Percentiles rank a stretch among this genome's conserved stretches.
Evolutionary conservation across 2,329 filamentous ascomycete genomes (phyloP).

Genomic region (Sporothrix pseudoabietina): DNA sequence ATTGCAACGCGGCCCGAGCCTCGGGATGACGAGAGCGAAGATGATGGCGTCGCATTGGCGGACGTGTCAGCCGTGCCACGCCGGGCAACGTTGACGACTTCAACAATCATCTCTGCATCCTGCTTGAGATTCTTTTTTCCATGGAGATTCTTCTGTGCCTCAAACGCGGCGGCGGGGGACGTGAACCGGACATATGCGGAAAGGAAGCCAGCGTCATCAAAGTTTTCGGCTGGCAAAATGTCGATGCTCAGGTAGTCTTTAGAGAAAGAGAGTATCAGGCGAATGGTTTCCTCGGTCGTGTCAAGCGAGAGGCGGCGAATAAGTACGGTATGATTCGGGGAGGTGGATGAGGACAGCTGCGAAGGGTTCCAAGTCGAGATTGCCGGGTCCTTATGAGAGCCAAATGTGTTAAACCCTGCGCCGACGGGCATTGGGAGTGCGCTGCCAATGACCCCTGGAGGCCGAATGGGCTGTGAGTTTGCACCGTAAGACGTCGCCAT

Average conservation of each 20-base stretch:
- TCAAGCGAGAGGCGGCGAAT: background rate
- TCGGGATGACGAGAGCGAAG: conserved; percentile 50
- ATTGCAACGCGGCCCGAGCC: conserved; percentile 59
- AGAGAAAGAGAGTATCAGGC: background rate
- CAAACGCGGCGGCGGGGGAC: background rate
- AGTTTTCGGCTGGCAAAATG: background rate
- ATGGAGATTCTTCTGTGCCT: background rate
- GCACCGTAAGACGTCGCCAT: conserved; percentile 52
- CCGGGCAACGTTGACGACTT: background rate
- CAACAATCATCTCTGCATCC: conserved; percentile 6
- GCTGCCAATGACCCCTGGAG: conserved; percentile 41
- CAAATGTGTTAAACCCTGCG: background rate
- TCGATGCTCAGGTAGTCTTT: background rate
- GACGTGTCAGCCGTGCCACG: background rate
- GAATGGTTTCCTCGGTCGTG: background rate
- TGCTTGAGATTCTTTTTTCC: background rate
- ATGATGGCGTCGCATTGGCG: conserved; percentile 40
- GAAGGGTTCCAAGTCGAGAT: background rate
- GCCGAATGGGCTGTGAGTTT: conserved; percentile 45
- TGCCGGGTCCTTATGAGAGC: background rate
- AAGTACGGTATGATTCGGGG: conserved; percentile 36
- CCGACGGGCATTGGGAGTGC: conserved; percentile 38
- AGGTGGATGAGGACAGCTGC: conserved; percentile 33
- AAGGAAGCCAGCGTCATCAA: background rate
- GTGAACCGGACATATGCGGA: background rate